Base-by-base conservation (phyloP, 306 rosid species). In the Acacia acuminata region DNA sequence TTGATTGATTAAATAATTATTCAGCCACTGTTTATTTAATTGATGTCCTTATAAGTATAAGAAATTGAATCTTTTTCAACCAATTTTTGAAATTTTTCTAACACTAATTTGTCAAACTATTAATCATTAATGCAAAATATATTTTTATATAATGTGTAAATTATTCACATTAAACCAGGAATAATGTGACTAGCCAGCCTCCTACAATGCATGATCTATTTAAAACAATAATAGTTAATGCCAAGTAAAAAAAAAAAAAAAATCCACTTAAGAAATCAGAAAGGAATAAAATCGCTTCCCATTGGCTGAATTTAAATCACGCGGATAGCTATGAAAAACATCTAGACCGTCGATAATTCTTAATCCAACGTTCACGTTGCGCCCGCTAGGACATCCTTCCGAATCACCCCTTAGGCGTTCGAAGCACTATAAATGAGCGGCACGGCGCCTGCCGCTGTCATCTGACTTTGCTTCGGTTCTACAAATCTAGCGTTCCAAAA, bases 331-430 rank as follows among this genome's bases (percentile, higher is more conserved):
- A 1, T 0, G 0, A 0, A 15, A 75, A 2, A 45, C 48, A 60
- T 4, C 22, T 7, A 32, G 65, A 4, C 87, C 89, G 89, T 92
- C 36, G 89, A 90, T 86, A 27, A 48, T 3, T 2, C 1, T 0
- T 0, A 19, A 92, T 92, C 96, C 68, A 67, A 90, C 91, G 94
- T 78, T 80, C 55, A 10, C 13, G 0, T 12, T 22, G 5, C 61
- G 3, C 69, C 56, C 55, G 17, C 73, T 38, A 10, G 0, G 71
- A 34, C 32, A 38, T 12, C 45, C 69, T 7, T 19, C 5, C 0
- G 32, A n/a, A 24, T 20, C 20, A 32, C 40, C 81, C 47, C n/a
- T 30, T 5, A 38, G 14, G 14, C 36, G 74, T 56, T 47, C 55
- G 34, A 51, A 47, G 40, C 84, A 20, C 84, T 82, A 87, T 84